A percentile compares a stretch with the other conserved stretches of the same genome.
These are phyloP conservation scores for Corniculantispora saksenae DNA, from an alignment of 2,329 filamentous ascomycete species.

Conservation along the genomic window DNA sequence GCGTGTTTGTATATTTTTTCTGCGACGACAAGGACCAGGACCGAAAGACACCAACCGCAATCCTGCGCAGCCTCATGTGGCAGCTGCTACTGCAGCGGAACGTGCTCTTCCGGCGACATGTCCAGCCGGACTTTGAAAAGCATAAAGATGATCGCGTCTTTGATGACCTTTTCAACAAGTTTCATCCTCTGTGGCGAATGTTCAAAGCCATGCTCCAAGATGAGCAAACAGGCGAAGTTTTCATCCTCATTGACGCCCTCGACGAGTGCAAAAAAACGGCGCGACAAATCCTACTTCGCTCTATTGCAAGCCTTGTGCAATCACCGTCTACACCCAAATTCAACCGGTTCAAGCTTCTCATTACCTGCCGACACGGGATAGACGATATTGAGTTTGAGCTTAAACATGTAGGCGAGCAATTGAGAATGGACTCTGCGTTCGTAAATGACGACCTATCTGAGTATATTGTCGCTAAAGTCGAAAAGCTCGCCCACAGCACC, in stretches of 20 bases:
- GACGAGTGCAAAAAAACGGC: constrained; percentile 19
- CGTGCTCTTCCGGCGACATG: constrained; percentile 16
- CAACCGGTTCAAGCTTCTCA: constrained; percentile 15
- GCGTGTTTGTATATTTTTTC: constrained; percentile 18
- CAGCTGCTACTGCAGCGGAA: constrained; percentile 20
- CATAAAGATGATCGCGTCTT: background rate
- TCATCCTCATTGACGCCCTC: constrained; percentile 21
- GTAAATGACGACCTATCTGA: constrained; percentile 17
- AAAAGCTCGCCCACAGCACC: no score
- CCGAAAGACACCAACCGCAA: constrained; percentile 8
- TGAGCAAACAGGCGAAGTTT: constrained; percentile 11
- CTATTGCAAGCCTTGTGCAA: constrained; percentile 1
- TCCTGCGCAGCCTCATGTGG: constrained; percentile 22
- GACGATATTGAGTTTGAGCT: constrained; percentile 14
- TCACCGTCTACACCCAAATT: background rate
- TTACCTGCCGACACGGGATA: constrained; percentile 16
- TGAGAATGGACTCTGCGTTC: constrained; percentile 9
- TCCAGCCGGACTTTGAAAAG: constrained; percentile 3
- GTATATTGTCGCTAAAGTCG: constrained; percentile 10
- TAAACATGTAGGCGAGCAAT: background rate
- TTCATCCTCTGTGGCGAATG: constrained; percentile 18
- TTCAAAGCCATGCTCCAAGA: constrained; percentile 17
- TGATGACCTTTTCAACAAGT: constrained; percentile 5
- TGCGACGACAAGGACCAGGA: constrained; percentile 19
- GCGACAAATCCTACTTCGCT: constrained; percentile 5